Conservation (phyloP, 2,329 filamentous ascomycete species). For the Bisporella sp. region DNA sequence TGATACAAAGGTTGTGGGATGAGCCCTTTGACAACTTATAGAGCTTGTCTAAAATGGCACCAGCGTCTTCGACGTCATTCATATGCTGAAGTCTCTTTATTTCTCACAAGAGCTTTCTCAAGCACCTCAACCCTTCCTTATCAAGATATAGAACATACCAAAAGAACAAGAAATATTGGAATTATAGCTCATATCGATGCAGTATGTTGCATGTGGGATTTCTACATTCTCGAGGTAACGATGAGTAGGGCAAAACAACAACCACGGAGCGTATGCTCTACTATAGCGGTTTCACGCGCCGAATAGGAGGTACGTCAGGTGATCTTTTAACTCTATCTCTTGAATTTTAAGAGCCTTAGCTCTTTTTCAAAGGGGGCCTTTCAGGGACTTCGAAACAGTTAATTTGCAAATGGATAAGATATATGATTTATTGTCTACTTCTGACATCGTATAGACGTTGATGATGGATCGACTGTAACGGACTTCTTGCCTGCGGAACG, state of each 20-base stretch:
- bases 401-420: too few species aligned
- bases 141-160: slow-evolving; percentile 15
- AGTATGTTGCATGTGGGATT: slow-evolving; percentile 30
- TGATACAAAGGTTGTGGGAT: slow-evolving; percentile 18
- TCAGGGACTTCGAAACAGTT: too few species aligned
- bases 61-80: slow-evolving; percentile 9
- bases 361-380: too few species aligned
- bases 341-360: too few species aligned
- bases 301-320: slow-evolving; percentile 58
- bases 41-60: slow-evolving; percentile 22
- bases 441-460: slow-evolving; percentile 57
- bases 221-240: slow-evolving; percentile 4
- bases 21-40: slow-evolving; percentile 17
- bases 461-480: slow-evolving; percentile 93
- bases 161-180: slow-evolving; percentile 84
- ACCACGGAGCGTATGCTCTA: slow-evolving; percentile 99
- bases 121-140: slow-evolving; percentile 15
- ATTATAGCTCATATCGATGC: slow-evolving; percentile 99
- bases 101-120: slow-evolving; percentile 3
- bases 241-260: slow-evolving; percentile 78
- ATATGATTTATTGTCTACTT: background rate
- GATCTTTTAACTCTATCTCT: too few species aligned
- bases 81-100: background rate
- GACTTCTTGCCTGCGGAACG: slow-evolving; percentile 93
- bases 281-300: slow-evolving; percentile 82